Conservation (phyloP, 495 filamentous ascomycete genomes). For the Tuber brumale region DNA sequence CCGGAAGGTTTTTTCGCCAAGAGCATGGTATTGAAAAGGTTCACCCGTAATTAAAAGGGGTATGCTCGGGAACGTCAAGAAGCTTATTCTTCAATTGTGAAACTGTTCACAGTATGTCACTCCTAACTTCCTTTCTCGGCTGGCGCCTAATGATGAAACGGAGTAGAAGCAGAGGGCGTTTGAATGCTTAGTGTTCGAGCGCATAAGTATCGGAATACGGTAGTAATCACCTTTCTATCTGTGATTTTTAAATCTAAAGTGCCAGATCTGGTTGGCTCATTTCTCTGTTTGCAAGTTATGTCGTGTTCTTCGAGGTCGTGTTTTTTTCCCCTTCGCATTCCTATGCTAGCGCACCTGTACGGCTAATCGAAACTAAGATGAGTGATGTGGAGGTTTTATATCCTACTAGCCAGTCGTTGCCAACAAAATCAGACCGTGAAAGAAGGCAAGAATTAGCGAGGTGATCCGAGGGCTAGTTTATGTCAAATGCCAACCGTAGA, state of each 20-base stretch:
- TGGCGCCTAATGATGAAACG: neutral
- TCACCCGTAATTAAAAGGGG: too few relatives aligned
- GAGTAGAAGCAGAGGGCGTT: neutral
- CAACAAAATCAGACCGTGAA: neutral
- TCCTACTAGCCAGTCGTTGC: neutral
- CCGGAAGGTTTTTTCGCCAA: too few relatives aligned
- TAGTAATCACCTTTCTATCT: neutral
- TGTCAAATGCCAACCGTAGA: neutral
- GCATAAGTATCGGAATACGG: neutral
- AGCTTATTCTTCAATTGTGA: neutral
- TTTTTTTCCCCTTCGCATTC: neutral
- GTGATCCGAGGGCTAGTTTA: neutral
- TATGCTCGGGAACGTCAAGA: neutral
- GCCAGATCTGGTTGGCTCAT: neutral
- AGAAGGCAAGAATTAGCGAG: neutral
- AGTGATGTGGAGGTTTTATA: neutral
- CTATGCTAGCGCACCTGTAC: neutral
- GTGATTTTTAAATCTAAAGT: neutral
- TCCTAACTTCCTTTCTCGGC: neutral
- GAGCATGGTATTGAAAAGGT: too few relatives aligned
- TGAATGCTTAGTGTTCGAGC: neutral
- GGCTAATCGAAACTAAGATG: neutral
- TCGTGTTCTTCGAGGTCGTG: neutral
- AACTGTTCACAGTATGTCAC: neutral
- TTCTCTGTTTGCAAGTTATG: neutral